phyloP scores from a whole-genome alignment of 2,329 filamentous ascomycete genomes.

The Talaromyces sp. region DNA sequence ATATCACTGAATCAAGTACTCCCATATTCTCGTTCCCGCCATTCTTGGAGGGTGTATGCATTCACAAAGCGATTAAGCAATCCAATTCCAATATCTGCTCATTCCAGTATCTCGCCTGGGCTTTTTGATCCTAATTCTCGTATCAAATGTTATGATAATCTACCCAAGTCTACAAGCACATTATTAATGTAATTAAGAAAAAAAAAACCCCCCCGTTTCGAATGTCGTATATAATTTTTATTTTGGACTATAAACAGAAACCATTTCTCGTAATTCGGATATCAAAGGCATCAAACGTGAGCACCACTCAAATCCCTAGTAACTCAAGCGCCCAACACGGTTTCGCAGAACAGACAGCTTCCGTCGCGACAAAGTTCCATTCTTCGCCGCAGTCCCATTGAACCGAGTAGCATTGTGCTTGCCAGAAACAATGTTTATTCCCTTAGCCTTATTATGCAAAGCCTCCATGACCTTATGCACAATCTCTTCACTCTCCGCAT shows the following conservation, averaged over 20 bases:
- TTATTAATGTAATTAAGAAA: too few species aligned
- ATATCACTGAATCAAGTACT: conserved; percentile 9
- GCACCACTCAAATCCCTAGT: neutral
- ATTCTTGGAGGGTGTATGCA: neutral
- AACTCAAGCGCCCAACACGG: conserved; percentile 9
- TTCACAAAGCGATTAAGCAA: neutral
- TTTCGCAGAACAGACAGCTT: conserved; percentile 26
- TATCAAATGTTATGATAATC: too few species aligned
- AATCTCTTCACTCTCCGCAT: conserved; percentile 19
- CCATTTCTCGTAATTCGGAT: too few species aligned
- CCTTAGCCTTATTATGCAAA: conserved; percentile 14
- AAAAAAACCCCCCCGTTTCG: too few species aligned
- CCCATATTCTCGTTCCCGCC: neutral
- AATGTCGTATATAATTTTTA: too few species aligned
- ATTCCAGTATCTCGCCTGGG: too few species aligned
- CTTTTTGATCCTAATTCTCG: too few species aligned
- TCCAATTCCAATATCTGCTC: neutral
- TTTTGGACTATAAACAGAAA: conserved; percentile 4
- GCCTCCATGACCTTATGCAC: conserved; percentile 22
- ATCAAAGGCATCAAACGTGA: neutral
- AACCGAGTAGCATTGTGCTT: conserved; percentile 18
- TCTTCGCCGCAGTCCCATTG: conserved; percentile 12
- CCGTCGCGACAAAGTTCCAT: conserved; percentile 24
- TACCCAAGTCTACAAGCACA: too few species aligned
- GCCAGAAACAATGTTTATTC: conserved; percentile 15